A percentile compares a stretch with the other conserved stretches of the same genome.
Conservation (phyloP, 257 asterid species). For the Perilla frutescens region DNA sequence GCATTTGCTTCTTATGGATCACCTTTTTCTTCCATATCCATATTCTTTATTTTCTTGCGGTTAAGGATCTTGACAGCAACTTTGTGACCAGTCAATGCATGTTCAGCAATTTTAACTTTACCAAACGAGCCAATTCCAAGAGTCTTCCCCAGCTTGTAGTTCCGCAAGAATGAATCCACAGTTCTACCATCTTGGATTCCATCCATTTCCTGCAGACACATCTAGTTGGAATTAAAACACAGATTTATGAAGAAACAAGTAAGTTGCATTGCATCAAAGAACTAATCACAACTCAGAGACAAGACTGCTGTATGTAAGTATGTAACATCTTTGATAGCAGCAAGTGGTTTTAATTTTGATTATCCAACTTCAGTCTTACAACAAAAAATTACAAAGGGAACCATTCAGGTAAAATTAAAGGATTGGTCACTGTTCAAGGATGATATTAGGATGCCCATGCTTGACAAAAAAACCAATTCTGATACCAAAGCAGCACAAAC, state of each 20-base stretch:
- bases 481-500: constrained; percentile 1
- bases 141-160: constrained; percentile 93
- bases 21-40: constrained; percentile 99
- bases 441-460: not conserved
- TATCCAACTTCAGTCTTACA: constrained; percentile 10
- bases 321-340: not conserved
- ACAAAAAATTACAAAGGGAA: constrained; percentile 8
- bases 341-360: constrained; percentile 15
- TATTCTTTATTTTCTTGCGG: constrained; percentile 82
- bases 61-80: constrained; percentile 94
- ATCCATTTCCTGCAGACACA: constrained; percentile 66
- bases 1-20: constrained; percentile 17
- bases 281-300: not conserved
- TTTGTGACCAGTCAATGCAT: constrained; percentile 79
- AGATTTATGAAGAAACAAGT: not conserved
- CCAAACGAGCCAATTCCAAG: constrained; percentile 94
- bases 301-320: not conserved
- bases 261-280: not conserved
- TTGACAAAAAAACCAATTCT: constrained; percentile 4
- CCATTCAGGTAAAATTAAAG: constrained; percentile 8
- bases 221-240: constrained; percentile 17
- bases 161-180: constrained; percentile 69
- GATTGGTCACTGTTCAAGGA: not conserved
- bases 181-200: constrained; percentile 62
- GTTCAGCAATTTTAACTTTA: constrained; percentile 89